Base-by-base conservation (phyloP, 2,329 filamentous ascomycete genomes). In the Diaporthe aspalathi region DNA sequence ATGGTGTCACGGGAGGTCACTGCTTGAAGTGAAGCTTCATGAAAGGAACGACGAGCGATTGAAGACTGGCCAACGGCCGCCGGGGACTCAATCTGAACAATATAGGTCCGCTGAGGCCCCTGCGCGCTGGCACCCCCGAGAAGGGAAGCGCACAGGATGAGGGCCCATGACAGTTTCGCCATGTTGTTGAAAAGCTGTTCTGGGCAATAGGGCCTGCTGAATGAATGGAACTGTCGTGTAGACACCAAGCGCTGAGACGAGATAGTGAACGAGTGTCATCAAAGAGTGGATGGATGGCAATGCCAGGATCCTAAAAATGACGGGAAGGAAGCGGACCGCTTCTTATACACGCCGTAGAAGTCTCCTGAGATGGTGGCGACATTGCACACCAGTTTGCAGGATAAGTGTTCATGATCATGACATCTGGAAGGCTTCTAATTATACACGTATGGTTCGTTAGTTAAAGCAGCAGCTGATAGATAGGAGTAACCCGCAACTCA, bases 71-170 rank as follows among this genome's bases (percentile, higher is more conserved):
- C 40, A 20, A 14, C 35, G 45, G 24, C 35, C 6, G 45, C n/a
- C 12, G 66, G 16, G 20, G 40, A 35, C 20, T 49, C 43, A 52
- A 68, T 68, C 27, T 68, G 66, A n/a, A 68, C 53, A 40, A 68
- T 60, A 29, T 68, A 68, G 2, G 66, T 68, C 27, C 52, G 52
- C 57, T 63, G 17, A 11, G 32, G 16, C 2, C 57, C 57, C 57
- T 63, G 60, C 8, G 60, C 43, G 5, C 35, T 32, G 43, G 43
- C 60, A 24, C 20, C 11, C 27, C 60, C 43, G 3, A 63, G 20
- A 12, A 63, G 43, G 24, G 27, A 43, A 38, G 60, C 43, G 20
- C 20, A 49, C 7, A 63, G 27, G 2, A 63, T 20, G 5, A 63
- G 43, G 6, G 43, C 40, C 20, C 29, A 49, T 24, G 40, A 35